Evolutionary conservation across 192 early-diverging fungal species (phyloP).

Genomic region (Funneliformis mosseae): DNA sequence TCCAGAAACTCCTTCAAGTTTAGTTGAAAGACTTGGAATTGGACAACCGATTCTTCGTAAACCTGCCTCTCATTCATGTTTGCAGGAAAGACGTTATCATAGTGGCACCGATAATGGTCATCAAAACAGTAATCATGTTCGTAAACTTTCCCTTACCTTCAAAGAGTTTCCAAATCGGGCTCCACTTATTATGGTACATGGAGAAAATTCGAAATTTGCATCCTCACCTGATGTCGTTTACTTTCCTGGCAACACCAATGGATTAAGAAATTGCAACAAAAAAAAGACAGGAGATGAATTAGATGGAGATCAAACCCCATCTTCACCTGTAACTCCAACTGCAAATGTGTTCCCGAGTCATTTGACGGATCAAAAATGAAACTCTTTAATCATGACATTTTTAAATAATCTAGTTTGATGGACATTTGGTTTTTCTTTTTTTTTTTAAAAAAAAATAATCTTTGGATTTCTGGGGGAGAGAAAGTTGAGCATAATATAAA

Average conservation of each 20-base stretch:
- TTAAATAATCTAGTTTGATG: background rate
- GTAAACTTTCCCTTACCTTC: constrained; percentile 20
- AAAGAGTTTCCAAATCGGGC: background rate
- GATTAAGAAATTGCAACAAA: background rate
- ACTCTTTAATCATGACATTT: background rate
- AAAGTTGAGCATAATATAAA: background rate
- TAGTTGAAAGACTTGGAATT: constrained; percentile 16
- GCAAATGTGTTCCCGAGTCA: constrained; percentile 35
- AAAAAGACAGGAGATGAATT: background rate
- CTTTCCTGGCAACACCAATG: background rate
- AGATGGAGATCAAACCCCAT: background rate
- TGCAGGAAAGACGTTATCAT: background rate
- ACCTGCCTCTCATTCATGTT: constrained; percentile 24
- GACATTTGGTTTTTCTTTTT: background rate
- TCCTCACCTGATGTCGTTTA: constrained; percentile 16
- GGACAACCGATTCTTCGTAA: constrained; percentile 33
- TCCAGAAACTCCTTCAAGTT: constrained; percentile 11
- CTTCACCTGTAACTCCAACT: constrained; percentile 17
- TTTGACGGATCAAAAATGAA: constrained; percentile 7
- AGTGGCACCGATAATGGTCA: background rate
- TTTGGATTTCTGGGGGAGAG: no score
- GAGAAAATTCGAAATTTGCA: constrained; percentile 24
- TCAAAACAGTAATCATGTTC: background rate
- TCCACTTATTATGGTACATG: constrained; percentile 34
- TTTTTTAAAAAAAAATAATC: background rate